Percentiles rank a stretch among this genome's conserved stretches.
phyloP scores from a whole-genome alignment of 495 filamentous ascomycete genomes.

The Alectoria sarmentosa region DNA sequence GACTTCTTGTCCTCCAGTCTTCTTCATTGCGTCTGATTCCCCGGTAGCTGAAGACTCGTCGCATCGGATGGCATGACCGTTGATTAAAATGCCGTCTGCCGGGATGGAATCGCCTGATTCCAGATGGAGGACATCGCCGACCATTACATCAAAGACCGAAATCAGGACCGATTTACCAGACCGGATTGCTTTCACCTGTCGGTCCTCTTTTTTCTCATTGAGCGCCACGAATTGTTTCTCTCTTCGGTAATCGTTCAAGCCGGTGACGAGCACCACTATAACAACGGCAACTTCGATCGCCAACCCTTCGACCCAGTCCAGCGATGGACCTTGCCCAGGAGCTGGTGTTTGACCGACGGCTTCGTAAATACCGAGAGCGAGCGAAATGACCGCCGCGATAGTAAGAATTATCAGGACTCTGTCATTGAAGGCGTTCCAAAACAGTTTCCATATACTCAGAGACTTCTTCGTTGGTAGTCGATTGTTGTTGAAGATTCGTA shows the following conservation, averaged over 20 bases:
- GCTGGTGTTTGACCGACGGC: conserved; percentile 34
- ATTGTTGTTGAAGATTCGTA: conserved; percentile 68
- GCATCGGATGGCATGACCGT: conserved; percentile 58
- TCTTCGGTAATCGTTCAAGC: conserved; percentile 72
- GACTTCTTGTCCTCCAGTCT: conserved; percentile 52
- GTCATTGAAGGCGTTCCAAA: conserved; percentile 86
- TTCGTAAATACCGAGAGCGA: conserved; percentile 69
- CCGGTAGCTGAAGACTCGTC: conserved; percentile 65
- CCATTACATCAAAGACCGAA: conserved; percentile 64
- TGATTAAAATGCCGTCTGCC: conserved; percentile 55
- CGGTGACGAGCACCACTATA: conserved; percentile 69
- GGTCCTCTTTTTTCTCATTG: conserved; percentile 71
- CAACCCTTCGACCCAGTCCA: conserved; percentile 77
- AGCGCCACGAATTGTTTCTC: conserved; percentile 73
- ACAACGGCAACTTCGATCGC: conserved; percentile 70
- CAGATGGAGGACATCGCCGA: conserved; percentile 65
- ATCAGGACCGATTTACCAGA: conserved; percentile 67
- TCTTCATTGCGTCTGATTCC: conserved; percentile 63
- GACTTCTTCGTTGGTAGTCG: conserved; percentile 66
- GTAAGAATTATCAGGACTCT: conserved; percentile 73
- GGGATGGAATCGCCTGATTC: conserved; percentile 67
- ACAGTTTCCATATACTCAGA: conserved; percentile 61
- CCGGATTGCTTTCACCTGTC: conserved; percentile 67
- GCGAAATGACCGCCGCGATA: conserved; percentile 62
- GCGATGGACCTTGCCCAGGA: conserved; percentile 36